Evolutionary conservation across 2,329 filamentous ascomycete species (phyloP), one percentile per base, ranked within the genome.

Genomic region (Trichoderma aggressivum): DNA sequence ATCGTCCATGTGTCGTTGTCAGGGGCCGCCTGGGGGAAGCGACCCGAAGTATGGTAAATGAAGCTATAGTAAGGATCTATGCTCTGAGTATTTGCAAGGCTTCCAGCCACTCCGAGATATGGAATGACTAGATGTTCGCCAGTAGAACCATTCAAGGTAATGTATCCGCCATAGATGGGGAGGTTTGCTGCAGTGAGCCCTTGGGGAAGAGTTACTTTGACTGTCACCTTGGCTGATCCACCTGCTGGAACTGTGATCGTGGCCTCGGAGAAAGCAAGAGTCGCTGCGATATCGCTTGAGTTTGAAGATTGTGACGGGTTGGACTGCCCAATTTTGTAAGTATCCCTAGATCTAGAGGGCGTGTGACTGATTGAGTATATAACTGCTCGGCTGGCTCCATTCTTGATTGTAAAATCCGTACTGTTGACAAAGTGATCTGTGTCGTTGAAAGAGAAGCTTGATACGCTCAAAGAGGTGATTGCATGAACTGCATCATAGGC

Each of bases 381-480:
- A 61, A 88, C 77, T 0, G 81, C 78, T 30, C 82, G 79, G 10
- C 78, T 77, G 50, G 86, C 87, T 4, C 81, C 81, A 80, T 91
- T 91, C 74, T 78, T 83, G 73, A 91, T 82, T 59, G 82, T 85
- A 76, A 91, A 89, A 72, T 85, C 84, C 58, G 85, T 80, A 2
- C 80, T 81, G 14, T 81, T 78, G 56, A 78, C 77, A 73, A 89
- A 85, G 81, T 90, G 77, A 73, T 87, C 86, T 0, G 88, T 89
- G 77, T 91, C 89, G 76, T 91, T 91, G 80, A 91, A 89, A 5
- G 87, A 84, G 12, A 91, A 79, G 77, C 85, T 87, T 18, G 86
- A 86, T 8, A 83, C 84, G 75, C 84, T 85, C 16, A 91, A 80
- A 7, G 87, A 75, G 1, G 85, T 85, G 2, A 83, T 87, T n/a